A percentile compares a stretch with the other conserved stretches of the same genome.
Conservation (phyloP, 345 rosid genomes). For the Dovyalis caffra region DNA sequence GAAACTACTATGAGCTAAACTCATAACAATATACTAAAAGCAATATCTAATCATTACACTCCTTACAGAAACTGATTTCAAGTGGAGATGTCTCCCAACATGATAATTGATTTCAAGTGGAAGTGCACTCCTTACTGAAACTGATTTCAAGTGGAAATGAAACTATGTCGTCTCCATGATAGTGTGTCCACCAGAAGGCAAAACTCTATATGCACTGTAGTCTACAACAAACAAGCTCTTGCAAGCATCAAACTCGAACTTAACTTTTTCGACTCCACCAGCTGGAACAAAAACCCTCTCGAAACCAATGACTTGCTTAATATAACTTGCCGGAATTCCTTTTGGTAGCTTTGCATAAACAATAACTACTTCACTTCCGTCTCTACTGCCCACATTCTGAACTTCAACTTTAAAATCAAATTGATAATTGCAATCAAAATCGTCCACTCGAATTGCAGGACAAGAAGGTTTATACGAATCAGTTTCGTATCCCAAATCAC, state of each 20-base stretch:
- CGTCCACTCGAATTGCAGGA: conserved; percentile 8
- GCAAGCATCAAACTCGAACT: conserved; percentile 6
- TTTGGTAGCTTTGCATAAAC: conserved; percentile 14
- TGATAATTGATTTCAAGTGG: too few relatives aligned
- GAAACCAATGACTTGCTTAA: conserved; percentile 15
- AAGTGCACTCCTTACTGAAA: background rate
- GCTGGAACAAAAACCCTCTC: conserved; percentile 13
- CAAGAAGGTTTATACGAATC: conserved; percentile 7
- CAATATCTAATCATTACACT: too few relatives aligned
- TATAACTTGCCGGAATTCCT: conserved; percentile 11
- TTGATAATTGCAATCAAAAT: background rate
- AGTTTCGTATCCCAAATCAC: too few relatives aligned
- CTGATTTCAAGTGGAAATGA: background rate
- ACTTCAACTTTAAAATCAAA: conserved; percentile 6
- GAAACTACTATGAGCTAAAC: too few relatives aligned
- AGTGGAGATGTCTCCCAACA: too few relatives aligned
- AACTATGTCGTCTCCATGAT: background rate
- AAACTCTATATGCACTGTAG: conserved; percentile 2
- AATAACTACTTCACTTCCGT: conserved; percentile 15
- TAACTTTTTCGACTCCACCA: background rate
- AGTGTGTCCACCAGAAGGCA: conserved; percentile 13
- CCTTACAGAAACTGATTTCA: too few relatives aligned
- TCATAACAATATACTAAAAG: too few relatives aligned
- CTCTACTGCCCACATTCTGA: background rate
- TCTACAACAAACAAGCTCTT: conserved; percentile 10